Conservation (phyloP, 768 basidiomycete species). For the Serendipita vermifera region DNA sequence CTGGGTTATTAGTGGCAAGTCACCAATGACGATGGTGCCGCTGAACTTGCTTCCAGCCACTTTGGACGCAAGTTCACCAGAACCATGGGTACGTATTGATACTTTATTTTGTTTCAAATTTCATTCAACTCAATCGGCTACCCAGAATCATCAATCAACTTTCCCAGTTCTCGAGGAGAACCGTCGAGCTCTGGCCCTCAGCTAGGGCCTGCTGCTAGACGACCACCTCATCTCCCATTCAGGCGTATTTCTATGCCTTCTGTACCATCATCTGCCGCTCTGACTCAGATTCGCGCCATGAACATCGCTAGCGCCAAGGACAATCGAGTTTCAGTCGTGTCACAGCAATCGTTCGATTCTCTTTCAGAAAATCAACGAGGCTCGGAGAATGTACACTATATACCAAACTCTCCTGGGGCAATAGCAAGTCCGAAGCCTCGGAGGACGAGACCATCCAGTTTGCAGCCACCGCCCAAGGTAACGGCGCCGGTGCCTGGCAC, state of each 20-base stretch:
- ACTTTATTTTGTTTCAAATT: no score
- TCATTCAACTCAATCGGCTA: no score
- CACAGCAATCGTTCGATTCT: conserved; percentile 47
- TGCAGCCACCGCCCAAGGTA: conserved; percentile 13
- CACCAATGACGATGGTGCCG: no score
- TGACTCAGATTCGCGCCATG: conserved; percentile 24
- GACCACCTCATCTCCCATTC: conserved; percentile 25
- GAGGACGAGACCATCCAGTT: conserved; percentile 30
- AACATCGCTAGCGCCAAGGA: not conserved
- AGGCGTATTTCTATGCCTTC: conserved; percentile 33
- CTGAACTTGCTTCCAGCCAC: no score
- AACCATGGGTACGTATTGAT: no score
- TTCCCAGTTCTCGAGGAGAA: conserved; percentile 7
- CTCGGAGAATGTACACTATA: conserved; percentile 13
- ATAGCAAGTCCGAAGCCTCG: conserved; percentile 21
- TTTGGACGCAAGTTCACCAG: no score
- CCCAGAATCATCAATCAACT: conserved; percentile 12
- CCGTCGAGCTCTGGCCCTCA: not conserved
- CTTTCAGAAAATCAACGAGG: conserved; percentile 36
- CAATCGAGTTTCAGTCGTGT: not conserved
- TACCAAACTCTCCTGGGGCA: conserved; percentile 18
- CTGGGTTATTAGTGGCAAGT: no score
- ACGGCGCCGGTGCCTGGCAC: conserved; percentile 33
- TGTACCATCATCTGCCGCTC: conserved; percentile 37
- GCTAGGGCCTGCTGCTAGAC: not conserved